A percentile compares a stretch with the other conserved stretches of the same genome.
These are phyloP conservation scores for Aspergillus awamori DNA, from an alignment of 2,329 filamentous ascomycete genomes.

Conservation along the genomic window DNA sequence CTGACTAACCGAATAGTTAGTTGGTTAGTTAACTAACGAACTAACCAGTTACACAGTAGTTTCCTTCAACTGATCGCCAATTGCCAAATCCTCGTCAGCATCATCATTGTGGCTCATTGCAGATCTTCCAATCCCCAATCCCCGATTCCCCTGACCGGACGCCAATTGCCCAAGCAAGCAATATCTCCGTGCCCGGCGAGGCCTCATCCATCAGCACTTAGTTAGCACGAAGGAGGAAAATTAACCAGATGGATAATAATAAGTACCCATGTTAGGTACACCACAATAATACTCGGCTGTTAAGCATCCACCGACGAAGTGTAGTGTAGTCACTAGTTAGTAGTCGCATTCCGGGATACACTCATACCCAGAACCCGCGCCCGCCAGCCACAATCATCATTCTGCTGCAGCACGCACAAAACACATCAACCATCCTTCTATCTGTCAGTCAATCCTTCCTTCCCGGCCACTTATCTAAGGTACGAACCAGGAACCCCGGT, in stretches of 20 bases:
- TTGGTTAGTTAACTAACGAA: too few species aligned
- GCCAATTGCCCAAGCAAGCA: slow-evolving; percentile 15
- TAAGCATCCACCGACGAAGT: too few species aligned
- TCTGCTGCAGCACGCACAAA: background rate
- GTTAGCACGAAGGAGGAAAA: background rate
- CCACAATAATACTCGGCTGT: background rate
- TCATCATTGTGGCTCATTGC: background rate
- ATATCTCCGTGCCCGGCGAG: slow-evolving; percentile 15
- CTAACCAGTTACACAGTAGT: too few species aligned
- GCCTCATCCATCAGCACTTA: background rate
- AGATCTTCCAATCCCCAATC: slow-evolving; percentile 1
- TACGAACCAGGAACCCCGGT: slow-evolving; percentile 7
- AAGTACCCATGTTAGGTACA: background rate
- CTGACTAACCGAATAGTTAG: too few species aligned
- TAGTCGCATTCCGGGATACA: too few species aligned
- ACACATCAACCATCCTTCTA: background rate
- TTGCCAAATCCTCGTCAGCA: background rate
- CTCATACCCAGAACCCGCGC: background rate
- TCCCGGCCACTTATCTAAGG: too few species aligned
- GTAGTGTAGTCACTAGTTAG: too few species aligned
- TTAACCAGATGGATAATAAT: background rate
- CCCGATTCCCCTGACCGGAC: background rate
- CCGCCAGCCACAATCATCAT: background rate
- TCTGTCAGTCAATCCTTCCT: background rate
- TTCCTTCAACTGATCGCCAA: background rate